Base-by-base conservation (phyloP, 305 asterid genomes). In the Fraxinus albicans region DNA sequence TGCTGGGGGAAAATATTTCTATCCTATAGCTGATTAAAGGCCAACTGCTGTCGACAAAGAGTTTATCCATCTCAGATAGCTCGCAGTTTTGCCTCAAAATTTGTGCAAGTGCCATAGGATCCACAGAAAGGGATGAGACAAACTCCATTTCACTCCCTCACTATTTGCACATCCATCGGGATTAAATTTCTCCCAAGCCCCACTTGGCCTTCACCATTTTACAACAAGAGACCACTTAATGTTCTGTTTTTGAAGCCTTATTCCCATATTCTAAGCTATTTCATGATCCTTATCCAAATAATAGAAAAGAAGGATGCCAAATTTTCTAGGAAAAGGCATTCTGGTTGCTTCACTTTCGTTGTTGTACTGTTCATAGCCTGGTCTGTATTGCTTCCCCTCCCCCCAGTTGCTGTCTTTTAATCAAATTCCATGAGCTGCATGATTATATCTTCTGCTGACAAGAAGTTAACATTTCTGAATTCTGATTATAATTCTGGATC, bases 401-500 rank as follows among this genome's bases (percentile, higher is more conserved):
- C 78, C 25, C 65, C 25, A 67, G 19, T 63, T 74, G 15, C 81
- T 76, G 35, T 76, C 25, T 65, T 53, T 35, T 81, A 65, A 80
- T 63, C 42, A 55, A 21, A 10, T 76, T 76, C 44, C 34, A 81
- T 50, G 69, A 76, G 42, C 70, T 78, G 25, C 76, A 35, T 27
- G 19, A 35, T 75, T 67, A 47, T 23, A 72, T 78, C 77, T 50
- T 76, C 77, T 31, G 72, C 77, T 81, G 15, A 44, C 29, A 13
- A 76, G 76, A 55, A 70, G 19, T 53, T 44, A 79, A 44, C 73
- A 65, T 50, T 15, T 38, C 65, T 76, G 73, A 33, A 65, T 72
- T 82, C 78, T 84, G 42, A 75, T 82, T 79, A 60, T 23, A 58
- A 77, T 90, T 77, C 76, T 63, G 83, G 79, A 73, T 82, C 78